Evolutionary conservation across 2,329 filamentous ascomycete genomes (phyloP), one percentile per base, ranked within the genome.

Genomic region (Fragosphaeria purpurea): DNA sequence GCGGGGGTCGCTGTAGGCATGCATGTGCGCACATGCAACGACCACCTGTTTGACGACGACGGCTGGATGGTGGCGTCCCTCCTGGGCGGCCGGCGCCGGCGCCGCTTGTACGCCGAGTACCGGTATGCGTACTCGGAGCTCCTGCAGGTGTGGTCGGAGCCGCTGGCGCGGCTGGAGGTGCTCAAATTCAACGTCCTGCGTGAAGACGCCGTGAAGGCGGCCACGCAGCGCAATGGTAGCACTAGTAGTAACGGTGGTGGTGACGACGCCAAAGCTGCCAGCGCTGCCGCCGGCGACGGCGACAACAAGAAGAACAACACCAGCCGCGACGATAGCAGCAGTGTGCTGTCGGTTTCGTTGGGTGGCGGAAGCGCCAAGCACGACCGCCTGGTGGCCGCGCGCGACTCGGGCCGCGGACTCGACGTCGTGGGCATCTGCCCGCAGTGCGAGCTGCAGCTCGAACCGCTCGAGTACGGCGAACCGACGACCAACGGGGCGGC

Each of bases 111-210:
- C 55, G 71, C 74, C n/a, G 71, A 69, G 58, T 86, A 85, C 59
- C 76, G 82, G 38, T 76, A 79, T 53, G 73, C 76, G 1, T 86
- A 86, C 58, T 80, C 82, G n/a, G 80, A 84, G 63, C 74, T 85
- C 65, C 70, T 86, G 4, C 81, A 82, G 56, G 76, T 80, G 65
- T 85, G 82, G 82, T 70, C 73, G 2, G 74, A 81, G 50, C 80
- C 80, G 0, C 65, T 85, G 5, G 73, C 78, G 35, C 72, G 81
- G 13, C 71, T 85, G 1, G 82, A 86, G 60, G 76, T 86, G 33
- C 72, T 85, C 65, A 85, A 86, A 59, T 85, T 85, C 59, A 84
- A 84, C 55, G 73, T 79, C 4, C 67, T 85, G 40, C 75, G 75
- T 50, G 75, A 77, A 32, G 70, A 74, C 45, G 62, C 61, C 22